Evolutionary conservation across 2,329 filamentous ascomycete species (phyloP).

Genomic region (Neonectria ditissima): DNA sequence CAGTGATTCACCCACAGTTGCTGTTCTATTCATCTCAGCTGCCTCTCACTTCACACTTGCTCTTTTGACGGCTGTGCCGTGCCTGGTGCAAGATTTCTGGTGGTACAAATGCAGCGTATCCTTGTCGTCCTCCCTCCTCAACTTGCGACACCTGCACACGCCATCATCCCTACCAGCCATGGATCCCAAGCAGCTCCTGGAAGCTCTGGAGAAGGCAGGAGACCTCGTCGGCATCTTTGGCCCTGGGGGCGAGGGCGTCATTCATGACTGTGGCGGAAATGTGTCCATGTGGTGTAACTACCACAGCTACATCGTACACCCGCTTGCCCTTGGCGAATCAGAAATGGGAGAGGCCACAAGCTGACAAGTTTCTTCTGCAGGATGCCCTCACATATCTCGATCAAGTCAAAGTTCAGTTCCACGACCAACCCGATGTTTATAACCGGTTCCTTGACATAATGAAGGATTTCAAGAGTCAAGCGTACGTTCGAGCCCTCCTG

Average conservation of each 20-base stretch:
- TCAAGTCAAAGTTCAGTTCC: constrained; percentile 98
- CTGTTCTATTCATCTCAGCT: constrained; percentile 3
- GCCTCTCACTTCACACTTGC: constrained; percentile 13
- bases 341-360: background rate
- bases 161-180: constrained; percentile 18
- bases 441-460: constrained; percentile 98
- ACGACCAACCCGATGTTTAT: constrained; percentile 96
- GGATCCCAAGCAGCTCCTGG: constrained; percentile 21
- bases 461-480: constrained; percentile 99
- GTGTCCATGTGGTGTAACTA: constrained; percentile 39
- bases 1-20: constrained; percentile 30
- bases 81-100: background rate
- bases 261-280: constrained; percentile 35
- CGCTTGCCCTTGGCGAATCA: background rate
- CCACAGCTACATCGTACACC: constrained; percentile 42
- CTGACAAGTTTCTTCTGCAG: constrained; percentile 48
- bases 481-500: constrained; percentile 66
- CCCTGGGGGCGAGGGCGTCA: constrained; percentile 37
- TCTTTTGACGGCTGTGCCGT: background rate
- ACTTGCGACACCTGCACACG: background rate
- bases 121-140: constrained; percentile 7
- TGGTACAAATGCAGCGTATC: constrained; percentile 7
- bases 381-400: constrained; percentile 94
- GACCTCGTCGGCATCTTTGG: constrained; percentile 41
- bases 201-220: constrained; percentile 25